These are phyloP conservation scores for Globisporangium heterothallicum DNA, from an alignment of 352 stramenopile genomes.

Conservation along the genomic window DNA sequence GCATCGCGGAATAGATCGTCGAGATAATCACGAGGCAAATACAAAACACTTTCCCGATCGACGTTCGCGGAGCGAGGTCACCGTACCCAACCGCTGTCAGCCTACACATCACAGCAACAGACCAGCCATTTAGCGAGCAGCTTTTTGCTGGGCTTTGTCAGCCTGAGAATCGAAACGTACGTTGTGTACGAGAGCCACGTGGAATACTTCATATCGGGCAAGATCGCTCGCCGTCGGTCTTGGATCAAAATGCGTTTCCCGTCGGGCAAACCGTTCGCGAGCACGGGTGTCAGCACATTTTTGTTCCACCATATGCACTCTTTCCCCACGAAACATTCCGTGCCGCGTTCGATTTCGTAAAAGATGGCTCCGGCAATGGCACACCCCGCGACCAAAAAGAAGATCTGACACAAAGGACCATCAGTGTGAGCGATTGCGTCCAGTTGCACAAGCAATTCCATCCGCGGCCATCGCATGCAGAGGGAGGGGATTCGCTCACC, in stretches of 20 bases:
- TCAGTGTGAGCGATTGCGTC: neutral
- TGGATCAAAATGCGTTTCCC: constrained; percentile 70
- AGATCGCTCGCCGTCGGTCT: constrained; percentile 30
- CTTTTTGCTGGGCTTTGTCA: neutral
- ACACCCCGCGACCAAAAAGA: constrained; percentile 68
- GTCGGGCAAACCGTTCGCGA: constrained; percentile 28
- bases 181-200: constrained; percentile 68
- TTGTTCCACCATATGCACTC: constrained; percentile 55
- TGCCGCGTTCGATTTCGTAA: constrained; percentile 75
- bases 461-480: neutral
- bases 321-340: constrained; percentile 50
- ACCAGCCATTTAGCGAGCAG: neutral
- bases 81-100: constrained; percentile 73
- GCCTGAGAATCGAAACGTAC: constrained; percentile 22
- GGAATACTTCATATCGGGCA: constrained; percentile 66
- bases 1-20: constrained; percentile 74
- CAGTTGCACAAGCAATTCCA: no score
- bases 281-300: constrained; percentile 40
- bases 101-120: constrained; percentile 13
- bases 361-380: constrained; percentile 56
- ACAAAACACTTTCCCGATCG: constrained; percentile 56
- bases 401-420: constrained; percentile 33
- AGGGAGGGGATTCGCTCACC: constrained; percentile 15
- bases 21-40: constrained; percentile 60
- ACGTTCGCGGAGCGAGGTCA: constrained; percentile 55